A percentile compares a stretch with the other conserved stretches of the same genome.
Evolutionary conservation across 176 grass and related monocot genomes (phyloP).

Genomic region (Panicum miliaceum): DNA sequence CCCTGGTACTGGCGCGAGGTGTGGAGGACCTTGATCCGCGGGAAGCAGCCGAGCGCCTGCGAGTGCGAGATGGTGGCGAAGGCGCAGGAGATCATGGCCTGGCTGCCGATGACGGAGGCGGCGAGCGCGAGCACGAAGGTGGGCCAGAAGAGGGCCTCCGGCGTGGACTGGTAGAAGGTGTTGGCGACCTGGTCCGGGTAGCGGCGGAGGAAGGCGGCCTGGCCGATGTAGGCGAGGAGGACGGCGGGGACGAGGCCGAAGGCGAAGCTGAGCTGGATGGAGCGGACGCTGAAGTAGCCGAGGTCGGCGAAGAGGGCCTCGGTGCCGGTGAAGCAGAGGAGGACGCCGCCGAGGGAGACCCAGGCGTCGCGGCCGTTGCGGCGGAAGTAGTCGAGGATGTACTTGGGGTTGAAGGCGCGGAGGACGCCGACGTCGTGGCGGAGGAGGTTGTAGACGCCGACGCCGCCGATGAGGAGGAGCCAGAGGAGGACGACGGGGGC

Average conservation of each 20-base stretch:
- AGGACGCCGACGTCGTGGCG: constrained; percentile 53
- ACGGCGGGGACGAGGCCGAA: constrained; percentile 59
- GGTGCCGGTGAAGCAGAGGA: constrained; percentile 70
- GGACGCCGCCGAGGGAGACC: constrained; percentile 66
- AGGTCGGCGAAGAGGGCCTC: constrained; percentile 80
- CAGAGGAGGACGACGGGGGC: constrained; percentile 52
- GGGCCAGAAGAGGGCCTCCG: constrained; percentile 51
- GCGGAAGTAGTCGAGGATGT: constrained; percentile 48
- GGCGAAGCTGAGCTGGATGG: constrained; percentile 67
- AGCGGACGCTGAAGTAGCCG: constrained; percentile 67
- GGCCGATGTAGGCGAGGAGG: constrained; percentile 71
- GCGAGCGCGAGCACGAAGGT: constrained; percentile 58
- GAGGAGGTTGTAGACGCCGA: constrained; percentile 56
- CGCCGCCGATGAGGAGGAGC: constrained; percentile 62
- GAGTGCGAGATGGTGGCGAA: constrained; percentile 70
- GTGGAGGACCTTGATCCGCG: constrained; percentile 58
- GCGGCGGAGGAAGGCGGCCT: constrained; percentile 59
- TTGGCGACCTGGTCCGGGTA: constrained; percentile 45
- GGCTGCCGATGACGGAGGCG: constrained; percentile 62
- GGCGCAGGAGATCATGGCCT: constrained; percentile 78
- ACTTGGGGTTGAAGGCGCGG: constrained; percentile 59
- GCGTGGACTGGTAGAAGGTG: constrained; percentile 68
- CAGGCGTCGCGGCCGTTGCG: constrained; percentile 43
- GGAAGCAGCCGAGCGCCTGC: constrained; percentile 69
- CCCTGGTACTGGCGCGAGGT: constrained; percentile 63